A percentile compares a stretch with the other conserved stretches of the same genome.
Conservation (phyloP, 108 stramenopile genomes). For the Skeletonema costatum region DNA sequence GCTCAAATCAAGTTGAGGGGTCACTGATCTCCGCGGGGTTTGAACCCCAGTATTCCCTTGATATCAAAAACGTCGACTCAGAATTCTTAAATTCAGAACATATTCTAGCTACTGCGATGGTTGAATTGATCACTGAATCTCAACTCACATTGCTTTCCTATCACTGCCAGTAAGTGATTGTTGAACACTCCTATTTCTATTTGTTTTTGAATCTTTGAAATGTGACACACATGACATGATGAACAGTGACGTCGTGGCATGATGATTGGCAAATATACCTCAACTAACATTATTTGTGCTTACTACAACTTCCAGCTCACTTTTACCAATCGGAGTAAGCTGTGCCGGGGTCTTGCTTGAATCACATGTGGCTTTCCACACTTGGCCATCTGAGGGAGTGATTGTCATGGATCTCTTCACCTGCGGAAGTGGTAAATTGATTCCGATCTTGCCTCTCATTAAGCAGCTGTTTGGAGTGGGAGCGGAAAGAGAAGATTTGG, state of each 20-base stretch:
- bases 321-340: constrained; percentile 63
- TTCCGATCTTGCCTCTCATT: constrained; percentile 60
- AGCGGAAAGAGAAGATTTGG: constrained; percentile 7
- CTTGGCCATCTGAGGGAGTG: constrained; percentile 82
- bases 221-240: constrained; percentile 60
- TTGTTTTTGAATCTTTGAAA: constrained; percentile 76
- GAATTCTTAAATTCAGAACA: constrained; percentile 72
- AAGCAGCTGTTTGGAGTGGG: constrained; percentile 60
- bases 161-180: constrained; percentile 71
- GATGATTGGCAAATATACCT: too few species aligned
- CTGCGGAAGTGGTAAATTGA: constrained; percentile 55
- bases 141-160: constrained; percentile 74
- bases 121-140: constrained; percentile 64
- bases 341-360: constrained; percentile 61
- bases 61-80: constrained; percentile 70
- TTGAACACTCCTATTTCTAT: constrained; percentile 31
- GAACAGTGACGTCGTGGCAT: too few species aligned
- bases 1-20: too few species aligned
- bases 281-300: constrained; percentile 13
- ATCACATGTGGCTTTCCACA: constrained; percentile 64
- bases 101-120: constrained; percentile 66
- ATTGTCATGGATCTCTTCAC: constrained; percentile 82
- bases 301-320: background rate
- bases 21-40: too few species aligned
- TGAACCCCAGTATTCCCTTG: too few species aligned